Evolutionary conservation across 768 basidiomycete species (phyloP).

Genomic region (Boletus speciosus): DNA sequence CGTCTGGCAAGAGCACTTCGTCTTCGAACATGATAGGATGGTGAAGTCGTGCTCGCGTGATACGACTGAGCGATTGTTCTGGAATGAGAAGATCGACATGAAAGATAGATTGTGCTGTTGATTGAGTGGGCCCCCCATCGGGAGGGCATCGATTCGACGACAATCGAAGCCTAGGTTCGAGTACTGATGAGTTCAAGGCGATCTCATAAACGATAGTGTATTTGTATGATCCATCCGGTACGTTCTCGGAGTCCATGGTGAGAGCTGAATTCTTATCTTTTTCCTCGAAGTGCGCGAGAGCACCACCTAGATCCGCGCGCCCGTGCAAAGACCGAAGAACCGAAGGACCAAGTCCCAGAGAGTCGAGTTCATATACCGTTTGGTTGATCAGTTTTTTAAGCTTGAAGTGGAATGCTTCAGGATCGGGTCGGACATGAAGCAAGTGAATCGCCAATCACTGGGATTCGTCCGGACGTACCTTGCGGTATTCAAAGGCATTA

Average conservation of each 20-base stretch:
- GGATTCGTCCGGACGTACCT: conserved; percentile 39
- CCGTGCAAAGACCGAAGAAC: conserved; percentile 44
- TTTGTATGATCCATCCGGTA: neutral
- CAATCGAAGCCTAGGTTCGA: conserved; percentile 58
- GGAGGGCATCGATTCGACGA: conserved; percentile 32
- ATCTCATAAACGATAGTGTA: conserved; percentile 55
- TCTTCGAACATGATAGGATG: neutral
- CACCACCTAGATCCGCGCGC: conserved; percentile 10
- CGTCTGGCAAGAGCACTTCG: neutral
- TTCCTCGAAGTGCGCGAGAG: neutral
- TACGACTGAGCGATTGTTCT: conserved; percentile 1
- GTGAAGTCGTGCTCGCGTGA: conserved; percentile 6
- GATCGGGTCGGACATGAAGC: neutral
- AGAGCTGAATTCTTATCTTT: neutral
- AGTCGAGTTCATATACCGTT: conserved; percentile 72
- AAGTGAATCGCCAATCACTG: neutral
- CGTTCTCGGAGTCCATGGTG: neutral
- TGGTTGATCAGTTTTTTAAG: conserved; percentile 89
- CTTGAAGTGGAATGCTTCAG: conserved; percentile 35
- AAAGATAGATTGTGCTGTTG: conserved; percentile 3
- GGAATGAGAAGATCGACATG: conserved; percentile 14
- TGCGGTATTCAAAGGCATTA: conserved; percentile 81
- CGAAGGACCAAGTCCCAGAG: conserved; percentile 57
- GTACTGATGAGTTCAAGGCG: conserved; percentile 40
- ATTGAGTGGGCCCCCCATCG: neutral